Evolutionary conservation across 139 green algal genomes (phyloP).

Genomic region (Diplosphaera chodatii): DNA sequence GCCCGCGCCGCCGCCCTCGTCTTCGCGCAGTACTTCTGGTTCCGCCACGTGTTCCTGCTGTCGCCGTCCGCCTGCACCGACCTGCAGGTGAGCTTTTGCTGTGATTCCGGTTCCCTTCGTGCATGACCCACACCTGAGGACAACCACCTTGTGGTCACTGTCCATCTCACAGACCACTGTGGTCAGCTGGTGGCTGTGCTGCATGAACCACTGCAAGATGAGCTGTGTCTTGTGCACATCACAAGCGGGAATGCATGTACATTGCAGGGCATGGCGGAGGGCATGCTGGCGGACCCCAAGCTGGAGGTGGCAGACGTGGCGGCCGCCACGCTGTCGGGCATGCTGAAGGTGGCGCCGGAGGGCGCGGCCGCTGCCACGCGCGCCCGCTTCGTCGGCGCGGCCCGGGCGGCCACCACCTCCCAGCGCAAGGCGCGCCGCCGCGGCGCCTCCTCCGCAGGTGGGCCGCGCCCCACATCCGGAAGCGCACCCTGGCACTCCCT

Average conservation of each 20-base stretch:
- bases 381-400: conserved; percentile 30
- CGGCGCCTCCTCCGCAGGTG: conserved; percentile 1
- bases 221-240: too few species aligned
- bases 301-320: conserved; percentile 66
- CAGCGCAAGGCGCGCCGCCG: background rate
- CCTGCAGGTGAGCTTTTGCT: conserved; percentile 1
- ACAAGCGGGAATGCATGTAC: too few species aligned
- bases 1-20: conserved; percentile 58
- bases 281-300: conserved; percentile 63
- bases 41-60: conserved; percentile 70
- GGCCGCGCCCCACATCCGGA: too few species aligned
- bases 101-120: too few species aligned
- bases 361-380: conserved; percentile 29
- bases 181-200: too few species aligned
- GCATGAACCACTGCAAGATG: too few species aligned
- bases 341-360: conserved; percentile 41
- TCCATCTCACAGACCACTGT: too few species aligned
- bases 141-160: too few species aligned
- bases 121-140: too few species aligned
- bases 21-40: conserved; percentile 68
- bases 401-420: background rate
- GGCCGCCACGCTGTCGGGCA: conserved; percentile 60
- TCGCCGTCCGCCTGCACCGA: background rate
- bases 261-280: conserved; percentile 25
- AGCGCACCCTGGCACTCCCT: too few species aligned